phyloP scores from a whole-genome alignment of 2,329 filamentous ascomycete genomes.

The Ophiostoma tasmaniense region DNA sequence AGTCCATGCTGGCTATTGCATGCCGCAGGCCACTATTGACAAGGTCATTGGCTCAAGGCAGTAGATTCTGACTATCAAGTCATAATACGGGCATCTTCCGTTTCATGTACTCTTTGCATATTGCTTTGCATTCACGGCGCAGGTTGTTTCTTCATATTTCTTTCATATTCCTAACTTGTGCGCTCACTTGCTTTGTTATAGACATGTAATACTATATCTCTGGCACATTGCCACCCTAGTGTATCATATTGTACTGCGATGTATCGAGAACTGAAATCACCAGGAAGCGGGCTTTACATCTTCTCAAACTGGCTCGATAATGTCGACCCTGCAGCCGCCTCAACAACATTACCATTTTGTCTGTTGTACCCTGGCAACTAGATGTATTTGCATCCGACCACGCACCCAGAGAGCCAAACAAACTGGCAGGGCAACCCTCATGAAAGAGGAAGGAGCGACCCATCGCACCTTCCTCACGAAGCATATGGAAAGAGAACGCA shows the following conservation, averaged over 20 bases:
- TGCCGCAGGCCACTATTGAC: conserved; percentile 60
- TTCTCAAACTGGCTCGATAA: background rate
- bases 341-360: background rate
- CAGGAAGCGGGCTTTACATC: background rate
- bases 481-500: background rate
- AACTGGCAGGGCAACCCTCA: background rate
- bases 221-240: background rate
- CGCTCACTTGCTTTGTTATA: background rate
- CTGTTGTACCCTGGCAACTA: background rate
- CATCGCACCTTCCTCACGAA: conserved; percentile 12
- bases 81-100: background rate
- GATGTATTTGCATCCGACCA: too few species aligned
- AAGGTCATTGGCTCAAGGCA: conserved; percentile 40
- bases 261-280: background rate
- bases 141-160: background rate
- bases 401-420: background rate
- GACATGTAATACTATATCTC: background rate
- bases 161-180: background rate
- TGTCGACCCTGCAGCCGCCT: background rate
- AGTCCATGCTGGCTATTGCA: conserved; percentile 82
- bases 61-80: background rate
- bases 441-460: conserved; percentile 9
- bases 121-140: conserved; percentile 5
- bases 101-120: background rate
- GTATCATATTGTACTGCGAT: background rate